Conservation (phyloP, 192 early-diverging fungal species). For the Pilaira anomala region DNA sequence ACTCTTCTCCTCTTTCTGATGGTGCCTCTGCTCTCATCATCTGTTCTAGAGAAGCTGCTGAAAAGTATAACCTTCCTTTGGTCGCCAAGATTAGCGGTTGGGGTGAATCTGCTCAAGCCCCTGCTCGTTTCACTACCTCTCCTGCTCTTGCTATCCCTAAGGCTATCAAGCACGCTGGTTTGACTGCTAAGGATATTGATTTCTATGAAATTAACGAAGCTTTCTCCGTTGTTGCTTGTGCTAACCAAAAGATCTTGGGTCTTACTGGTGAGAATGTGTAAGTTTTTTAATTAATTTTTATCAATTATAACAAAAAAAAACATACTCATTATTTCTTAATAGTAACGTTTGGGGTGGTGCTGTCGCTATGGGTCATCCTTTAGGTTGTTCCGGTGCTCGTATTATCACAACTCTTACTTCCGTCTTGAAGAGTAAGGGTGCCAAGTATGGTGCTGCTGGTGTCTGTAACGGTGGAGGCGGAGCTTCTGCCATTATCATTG, state of each 20-base stretch:
- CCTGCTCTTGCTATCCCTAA: constrained; percentile 75
- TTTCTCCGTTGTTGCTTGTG: constrained; percentile 82
- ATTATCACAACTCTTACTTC: constrained; percentile 86
- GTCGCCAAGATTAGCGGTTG: constrained; percentile 61
- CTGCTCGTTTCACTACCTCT: constrained; percentile 71
- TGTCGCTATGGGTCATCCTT: constrained; percentile 94
- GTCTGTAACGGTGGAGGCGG: constrained; percentile 76
- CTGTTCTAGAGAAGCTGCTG: constrained; percentile 62
- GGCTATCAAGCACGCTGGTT: constrained; percentile 66
- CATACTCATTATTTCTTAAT: not conserved
- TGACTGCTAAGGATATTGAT: constrained; percentile 60
- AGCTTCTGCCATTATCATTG: constrained; percentile 34
- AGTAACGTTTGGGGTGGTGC: constrained; percentile 97
- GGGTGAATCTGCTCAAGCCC: constrained; percentile 73
- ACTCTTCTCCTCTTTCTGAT: constrained; percentile 81
- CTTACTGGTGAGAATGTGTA: constrained; percentile 67
- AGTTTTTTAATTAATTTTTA: constrained; percentile 1
- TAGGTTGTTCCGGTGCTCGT: constrained; percentile 91
- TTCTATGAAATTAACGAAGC: constrained; percentile 85
- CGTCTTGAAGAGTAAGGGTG: constrained; percentile 73
- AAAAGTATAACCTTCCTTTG: constrained; percentile 47
- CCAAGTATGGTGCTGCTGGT: constrained; percentile 85
- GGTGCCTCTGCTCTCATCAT: constrained; percentile 75
- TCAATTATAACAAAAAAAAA: too few species aligned
- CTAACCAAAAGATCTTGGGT: constrained; percentile 80